phyloP scores from a whole-genome alignment of 306 rosid species.

The Cicer bijugum region DNA sequence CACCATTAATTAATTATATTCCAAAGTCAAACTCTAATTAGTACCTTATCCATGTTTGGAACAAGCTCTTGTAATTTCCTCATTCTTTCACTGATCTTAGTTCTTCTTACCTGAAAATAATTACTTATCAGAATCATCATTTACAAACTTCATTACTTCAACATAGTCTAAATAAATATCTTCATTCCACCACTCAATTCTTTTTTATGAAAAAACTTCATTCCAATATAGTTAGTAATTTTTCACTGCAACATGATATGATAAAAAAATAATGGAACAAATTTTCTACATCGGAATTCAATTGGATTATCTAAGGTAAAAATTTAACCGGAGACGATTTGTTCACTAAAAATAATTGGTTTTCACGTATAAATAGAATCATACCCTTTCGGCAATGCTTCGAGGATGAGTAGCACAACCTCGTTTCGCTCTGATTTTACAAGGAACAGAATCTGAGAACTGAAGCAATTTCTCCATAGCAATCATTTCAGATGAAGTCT shows the following conservation, averaged over 20 bases:
- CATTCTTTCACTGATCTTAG: constrained; percentile 93
- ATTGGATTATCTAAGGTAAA: too few species aligned
- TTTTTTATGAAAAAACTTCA: background rate
- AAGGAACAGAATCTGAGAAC: constrained; percentile 88
- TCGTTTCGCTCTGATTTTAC: constrained; percentile 91
- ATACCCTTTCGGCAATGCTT: constrained; percentile 96
- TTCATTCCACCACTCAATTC: background rate
- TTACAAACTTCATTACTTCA: constrained; percentile 8
- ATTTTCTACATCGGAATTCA: too few species aligned
- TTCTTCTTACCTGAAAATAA: constrained; percentile 76
- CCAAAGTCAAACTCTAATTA: background rate
- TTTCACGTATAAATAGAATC: background rate
- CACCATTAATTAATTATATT: background rate
- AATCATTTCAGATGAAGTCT: constrained; percentile 63
- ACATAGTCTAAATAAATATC: background rate
- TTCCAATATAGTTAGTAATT: background rate
- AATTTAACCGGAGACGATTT: too few species aligned
- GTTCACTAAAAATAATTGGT: background rate
- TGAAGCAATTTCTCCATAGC: constrained; percentile 75
- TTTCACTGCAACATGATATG: background rate
- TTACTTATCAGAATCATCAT: constrained; percentile 15
- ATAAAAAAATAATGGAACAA: background rate
- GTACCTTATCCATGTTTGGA: constrained; percentile 96
- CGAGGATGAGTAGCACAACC: constrained; percentile 99
- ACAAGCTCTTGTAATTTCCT: constrained; percentile 94